These are phyloP conservation scores for Stentor coeruleus DNA, from an alignment of 73 alveolate genomes.

Conservation along the genomic window DNA sequence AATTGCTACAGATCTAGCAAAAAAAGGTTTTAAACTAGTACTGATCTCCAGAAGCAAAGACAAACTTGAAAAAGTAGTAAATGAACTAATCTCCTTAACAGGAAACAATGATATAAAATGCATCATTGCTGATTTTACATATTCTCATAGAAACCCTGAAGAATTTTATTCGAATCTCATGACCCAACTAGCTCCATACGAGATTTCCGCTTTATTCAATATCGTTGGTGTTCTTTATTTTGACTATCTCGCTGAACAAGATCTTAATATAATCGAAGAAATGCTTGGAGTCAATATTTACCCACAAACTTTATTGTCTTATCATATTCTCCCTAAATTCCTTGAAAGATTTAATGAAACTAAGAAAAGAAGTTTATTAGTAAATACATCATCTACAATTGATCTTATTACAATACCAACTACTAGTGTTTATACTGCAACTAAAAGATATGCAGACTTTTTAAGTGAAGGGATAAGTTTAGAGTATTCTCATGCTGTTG, in stretches of 20 bases:
- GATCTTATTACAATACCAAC: not conserved
- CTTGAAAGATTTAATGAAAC: not conserved
- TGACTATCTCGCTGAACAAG: not conserved
- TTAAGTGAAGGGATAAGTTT: not conserved
- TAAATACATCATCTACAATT: not conserved
- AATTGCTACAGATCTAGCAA: conserved; percentile 41
- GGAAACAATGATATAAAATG: not conserved
- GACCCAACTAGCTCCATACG: not conserved
- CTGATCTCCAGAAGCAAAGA: conserved; percentile 44
- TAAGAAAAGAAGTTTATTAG: not conserved
- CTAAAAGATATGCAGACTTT: not conserved
- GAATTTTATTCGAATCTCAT: not conserved
- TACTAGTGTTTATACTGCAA: not conserved
- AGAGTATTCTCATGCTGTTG: not conserved
- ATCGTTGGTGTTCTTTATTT: not conserved
- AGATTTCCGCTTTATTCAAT: not conserved
- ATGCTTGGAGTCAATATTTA: not conserved
- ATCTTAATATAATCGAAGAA: not conserved
- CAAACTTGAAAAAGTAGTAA: conserved; percentile 28
- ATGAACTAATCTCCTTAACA: not conserved
- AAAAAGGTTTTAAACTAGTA: conserved; percentile 50
- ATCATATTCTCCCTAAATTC: not conserved
- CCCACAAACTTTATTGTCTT: conserved; percentile 4
- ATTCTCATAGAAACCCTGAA: conserved; percentile 9
- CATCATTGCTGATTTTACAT: not conserved